phyloP scores from a whole-genome alignment of 108 stramenopile genomes.

The Phaeodactylum tricornutum region DNA sequence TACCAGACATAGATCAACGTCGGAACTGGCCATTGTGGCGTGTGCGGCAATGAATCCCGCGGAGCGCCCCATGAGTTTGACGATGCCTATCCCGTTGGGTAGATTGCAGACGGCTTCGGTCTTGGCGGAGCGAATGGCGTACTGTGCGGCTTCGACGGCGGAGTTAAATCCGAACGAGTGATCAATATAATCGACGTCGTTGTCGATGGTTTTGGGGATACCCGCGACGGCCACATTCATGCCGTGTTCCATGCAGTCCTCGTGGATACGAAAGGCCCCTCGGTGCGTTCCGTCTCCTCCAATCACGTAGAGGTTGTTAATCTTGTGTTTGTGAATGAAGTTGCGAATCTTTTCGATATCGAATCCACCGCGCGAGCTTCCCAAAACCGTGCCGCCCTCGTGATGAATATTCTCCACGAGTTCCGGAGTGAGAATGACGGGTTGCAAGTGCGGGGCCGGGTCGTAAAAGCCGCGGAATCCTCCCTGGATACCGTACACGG shows the following conservation, averaged over 20 bases:
- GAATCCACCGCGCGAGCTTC: conserved; percentile 90
- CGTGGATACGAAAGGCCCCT: conserved; percentile 84
- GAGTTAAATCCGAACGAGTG: conserved; percentile 90
- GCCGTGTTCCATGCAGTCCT: conserved; percentile 80
- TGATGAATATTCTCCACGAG: conserved; percentile 88
- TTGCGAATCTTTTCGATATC: conserved; percentile 86
- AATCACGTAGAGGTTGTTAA: conserved; percentile 91
- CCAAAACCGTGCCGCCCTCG: conserved; percentile 88
- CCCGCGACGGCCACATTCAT: conserved; percentile 92
- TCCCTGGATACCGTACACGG: conserved; percentile 84
- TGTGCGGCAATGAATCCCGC: conserved; percentile 91
- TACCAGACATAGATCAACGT: conserved; percentile 86
- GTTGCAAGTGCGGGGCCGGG: conserved; percentile 38
- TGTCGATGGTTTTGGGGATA: conserved; percentile 91
- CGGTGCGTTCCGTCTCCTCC: conserved; percentile 99
- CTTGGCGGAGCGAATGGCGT: conserved; percentile 80
- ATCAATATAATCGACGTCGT: conserved; percentile 94
- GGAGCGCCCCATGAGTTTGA: conserved; percentile 94
- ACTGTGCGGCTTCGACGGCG: conserved; percentile 88
- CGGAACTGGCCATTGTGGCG: conserved; percentile 81
- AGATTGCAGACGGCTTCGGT: conserved; percentile 94
- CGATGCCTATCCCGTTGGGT: conserved; percentile 93
- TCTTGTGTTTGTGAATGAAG: conserved; percentile 44
- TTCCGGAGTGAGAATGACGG: conserved; percentile 59
- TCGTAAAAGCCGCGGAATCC: conserved; percentile 88